Conservation (phyloP, 768 basidiomycete genomes). For the Rhizopogon rudus region DNA sequence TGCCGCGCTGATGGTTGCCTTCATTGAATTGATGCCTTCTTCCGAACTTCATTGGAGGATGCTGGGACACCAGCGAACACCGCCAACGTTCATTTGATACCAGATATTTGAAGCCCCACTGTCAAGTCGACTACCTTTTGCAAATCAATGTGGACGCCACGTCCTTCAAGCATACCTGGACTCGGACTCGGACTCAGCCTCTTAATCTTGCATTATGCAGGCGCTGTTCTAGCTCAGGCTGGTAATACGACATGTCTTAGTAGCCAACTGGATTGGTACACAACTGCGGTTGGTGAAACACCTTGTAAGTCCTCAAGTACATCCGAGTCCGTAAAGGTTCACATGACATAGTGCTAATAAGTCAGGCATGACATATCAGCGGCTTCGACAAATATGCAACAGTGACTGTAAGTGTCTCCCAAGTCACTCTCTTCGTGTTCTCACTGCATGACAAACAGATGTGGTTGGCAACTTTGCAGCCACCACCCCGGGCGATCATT, state of each 20-base stretch:
- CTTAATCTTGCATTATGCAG: not conserved
- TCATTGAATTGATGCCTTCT: no score
- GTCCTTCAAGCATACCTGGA: not conserved
- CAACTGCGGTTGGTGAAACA: slow-evolving; percentile 14
- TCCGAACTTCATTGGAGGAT: no score
- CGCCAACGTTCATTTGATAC: not conserved
- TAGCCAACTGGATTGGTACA: slow-evolving; percentile 17
- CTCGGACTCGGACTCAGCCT: no score
- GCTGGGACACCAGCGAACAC: no score
- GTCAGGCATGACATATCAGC: slow-evolving; percentile 18
- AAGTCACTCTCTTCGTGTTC: no score
- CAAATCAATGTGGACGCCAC: not conserved
- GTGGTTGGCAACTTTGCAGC: no score
- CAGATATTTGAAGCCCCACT: not conserved
- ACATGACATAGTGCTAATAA: not conserved
- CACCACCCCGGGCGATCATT: no score
- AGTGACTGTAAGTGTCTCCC: slow-evolving; percentile 7
- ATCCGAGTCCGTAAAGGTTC: not conserved
- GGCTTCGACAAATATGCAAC: slow-evolving; percentile 18
- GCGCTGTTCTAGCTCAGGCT: not conserved
- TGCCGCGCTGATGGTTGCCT: no score
- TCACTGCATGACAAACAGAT: no score
- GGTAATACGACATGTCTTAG: slow-evolving; percentile 14
- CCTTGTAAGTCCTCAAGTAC: slow-evolving; percentile 11
- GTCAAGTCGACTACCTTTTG: not conserved